Evolutionary conservation across 73 alveolate genomes (phyloP).

Genomic region (Paramecium bursaria): DNA sequence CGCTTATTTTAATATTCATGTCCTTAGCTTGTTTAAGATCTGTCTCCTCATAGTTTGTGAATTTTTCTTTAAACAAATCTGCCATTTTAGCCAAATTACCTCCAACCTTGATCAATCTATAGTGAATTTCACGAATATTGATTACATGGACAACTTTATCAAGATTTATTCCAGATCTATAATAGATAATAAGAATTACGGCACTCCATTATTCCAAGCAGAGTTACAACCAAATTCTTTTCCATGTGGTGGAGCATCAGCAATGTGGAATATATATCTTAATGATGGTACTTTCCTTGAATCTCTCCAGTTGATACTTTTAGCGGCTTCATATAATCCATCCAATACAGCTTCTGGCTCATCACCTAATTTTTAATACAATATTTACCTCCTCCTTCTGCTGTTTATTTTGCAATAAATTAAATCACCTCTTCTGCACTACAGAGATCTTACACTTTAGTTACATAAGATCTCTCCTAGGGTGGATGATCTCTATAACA

Average conservation of each 20-base stretch:
- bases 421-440: constrained; percentile 76
- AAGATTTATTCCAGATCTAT: constrained; percentile 54
- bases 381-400: constrained; percentile 84
- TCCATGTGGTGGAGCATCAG: constrained; percentile 96
- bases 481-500: constrained; percentile 94
- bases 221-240: constrained; percentile 40
- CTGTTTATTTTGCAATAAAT: constrained; percentile 72
- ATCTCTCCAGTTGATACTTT: constrained; percentile 89
- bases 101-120: constrained; percentile 53
- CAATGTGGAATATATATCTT: constrained; percentile 88
- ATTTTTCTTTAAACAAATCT: constrained; percentile 59
- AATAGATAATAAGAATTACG: constrained; percentile 14
- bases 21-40: constrained; percentile 59
- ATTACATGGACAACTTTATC: constrained; percentile 69
- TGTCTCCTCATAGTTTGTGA: constrained; percentile 64
- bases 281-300: constrained; percentile 72
- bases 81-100: constrained; percentile 48
- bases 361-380: too few relatives aligned
- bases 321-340: constrained; percentile 87
- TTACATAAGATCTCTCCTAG: constrained; percentile 79
- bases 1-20: constrained; percentile 65
- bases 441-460: constrained; percentile 78
- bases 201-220: constrained; percentile 42
- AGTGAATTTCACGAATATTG: constrained; percentile 65
- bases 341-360: constrained; percentile 93